phyloP scores from a whole-genome alignment of 805 yeast species.

The Saccharomycopsis sp. region DNA sequence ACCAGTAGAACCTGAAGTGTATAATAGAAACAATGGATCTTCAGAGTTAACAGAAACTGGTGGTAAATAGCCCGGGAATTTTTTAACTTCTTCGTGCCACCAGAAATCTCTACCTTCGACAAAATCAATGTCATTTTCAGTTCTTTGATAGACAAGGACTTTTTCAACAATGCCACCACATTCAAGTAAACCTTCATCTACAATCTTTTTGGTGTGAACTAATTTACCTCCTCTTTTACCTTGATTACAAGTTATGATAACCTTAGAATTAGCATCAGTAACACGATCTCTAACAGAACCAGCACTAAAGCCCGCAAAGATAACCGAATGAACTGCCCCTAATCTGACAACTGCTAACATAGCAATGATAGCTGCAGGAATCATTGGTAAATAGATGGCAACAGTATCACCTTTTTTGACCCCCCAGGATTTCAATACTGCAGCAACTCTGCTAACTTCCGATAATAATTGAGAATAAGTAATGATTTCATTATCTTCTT shows the following conservation, averaged over 20 bases:
- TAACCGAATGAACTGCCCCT: conserved; percentile 95
- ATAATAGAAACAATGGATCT: conserved; percentile 91
- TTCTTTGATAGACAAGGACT: conserved; percentile 83
- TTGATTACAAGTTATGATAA: conserved; percentile 91
- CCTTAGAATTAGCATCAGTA: conserved; percentile 76
- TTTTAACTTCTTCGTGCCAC: conserved; percentile 89
- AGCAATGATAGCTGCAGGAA: conserved; percentile 93
- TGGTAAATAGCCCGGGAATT: conserved; percentile 79
- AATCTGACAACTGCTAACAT: conserved; percentile 87
- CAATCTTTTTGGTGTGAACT: conserved; percentile 87
- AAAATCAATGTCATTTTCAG: conserved; percentile 65
- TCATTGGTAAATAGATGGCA: conserved; percentile 96
- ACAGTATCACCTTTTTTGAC: conserved; percentile 93
- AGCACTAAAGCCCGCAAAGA: conserved; percentile 94
- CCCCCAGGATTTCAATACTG: conserved; percentile 76
- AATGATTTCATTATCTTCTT: conserved; percentile 58
- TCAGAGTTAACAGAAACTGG: conserved; percentile 84
- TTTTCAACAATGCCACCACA: conserved; percentile 63
- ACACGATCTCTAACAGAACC: conserved; percentile 90
- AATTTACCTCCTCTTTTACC: conserved; percentile 94
- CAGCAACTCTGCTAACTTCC: conserved; percentile 82
- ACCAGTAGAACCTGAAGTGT: conserved; percentile 98
- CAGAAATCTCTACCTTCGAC: conserved; percentile 77
- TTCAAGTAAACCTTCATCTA: conserved; percentile 82
- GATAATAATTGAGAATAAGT: conserved; percentile 83